Evolutionary conservation across 495 filamentous ascomycete species (phyloP).

Genomic region (Penicillium cosmopolitanum): DNA sequence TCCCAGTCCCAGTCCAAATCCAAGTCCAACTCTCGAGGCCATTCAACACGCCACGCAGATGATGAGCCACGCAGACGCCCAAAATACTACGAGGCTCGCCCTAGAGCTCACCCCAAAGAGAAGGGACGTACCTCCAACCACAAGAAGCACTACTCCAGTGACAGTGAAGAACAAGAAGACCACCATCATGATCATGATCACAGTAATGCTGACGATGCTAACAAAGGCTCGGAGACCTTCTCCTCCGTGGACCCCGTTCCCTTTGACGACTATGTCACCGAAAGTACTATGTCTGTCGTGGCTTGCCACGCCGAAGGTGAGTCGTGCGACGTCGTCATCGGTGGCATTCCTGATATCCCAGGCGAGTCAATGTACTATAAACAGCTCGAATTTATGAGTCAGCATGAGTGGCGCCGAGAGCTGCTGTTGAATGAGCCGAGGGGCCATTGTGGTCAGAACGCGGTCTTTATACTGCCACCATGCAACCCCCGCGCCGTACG

Average conservation of each 20-base stretch:
- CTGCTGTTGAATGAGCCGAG: constrained; percentile 10
- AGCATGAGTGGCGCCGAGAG: not conserved
- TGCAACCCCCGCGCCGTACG: not conserved
- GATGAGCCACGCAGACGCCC: too few relatives aligned
- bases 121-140: too few relatives aligned
- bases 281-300: not conserved
- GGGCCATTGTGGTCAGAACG: constrained; percentile 2
- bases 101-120: too few relatives aligned
- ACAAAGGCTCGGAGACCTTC: not conserved
- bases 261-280: not conserved
- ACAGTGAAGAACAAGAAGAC: too few relatives aligned
- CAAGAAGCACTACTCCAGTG: too few relatives aligned
- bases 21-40: not conserved
- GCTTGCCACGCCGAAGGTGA: constrained; percentile 12
- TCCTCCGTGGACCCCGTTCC: not conserved
- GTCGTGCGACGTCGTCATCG: constrained; percentile 8
- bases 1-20: not conserved
- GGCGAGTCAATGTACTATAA: constrained; percentile 1
- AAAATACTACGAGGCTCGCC: too few relatives aligned
- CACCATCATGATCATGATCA: not conserved
- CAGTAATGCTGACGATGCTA: not conserved
- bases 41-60: too few relatives aligned
- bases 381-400: constrained; percentile 1
- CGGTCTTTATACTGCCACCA: constrained; percentile 5
- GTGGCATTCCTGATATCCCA: constrained; percentile 2